These are phyloP conservation scores for Penicillium sp. DNA, from an alignment of 2,329 filamentous ascomycete genomes.

Conservation along the genomic window DNA sequence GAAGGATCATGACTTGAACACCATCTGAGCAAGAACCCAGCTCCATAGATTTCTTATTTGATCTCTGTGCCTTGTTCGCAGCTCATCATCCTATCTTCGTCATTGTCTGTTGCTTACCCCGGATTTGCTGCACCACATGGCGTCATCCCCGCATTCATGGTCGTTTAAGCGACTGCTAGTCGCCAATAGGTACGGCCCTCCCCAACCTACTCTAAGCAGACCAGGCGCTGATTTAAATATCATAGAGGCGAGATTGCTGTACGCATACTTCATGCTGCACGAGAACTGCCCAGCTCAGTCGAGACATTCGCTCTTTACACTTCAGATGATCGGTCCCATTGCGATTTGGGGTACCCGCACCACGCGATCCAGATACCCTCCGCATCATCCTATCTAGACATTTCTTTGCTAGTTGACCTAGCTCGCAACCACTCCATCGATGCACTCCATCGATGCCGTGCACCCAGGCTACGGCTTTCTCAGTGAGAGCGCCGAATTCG, in stretches of 20 bases:
- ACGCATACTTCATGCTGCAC: conserved; percentile 60
- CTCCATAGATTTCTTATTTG: background rate
- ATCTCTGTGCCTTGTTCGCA: background rate
- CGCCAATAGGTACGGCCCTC: conserved; percentile 51
- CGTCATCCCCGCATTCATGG: conserved; percentile 27
- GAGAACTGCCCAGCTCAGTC: conserved; percentile 54
- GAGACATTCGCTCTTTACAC: conserved; percentile 61
- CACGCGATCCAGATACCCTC: conserved; percentile 55
- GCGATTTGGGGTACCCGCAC: conserved; percentile 48
- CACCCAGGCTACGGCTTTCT: conserved; percentile 67
- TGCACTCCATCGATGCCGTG: conserved; percentile 57
- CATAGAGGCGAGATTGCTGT: conserved; percentile 65
- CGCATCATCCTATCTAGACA: conserved; percentile 56
- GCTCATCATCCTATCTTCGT: background rate
- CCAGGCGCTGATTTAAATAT: background rate
- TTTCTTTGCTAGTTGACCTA: conserved; percentile 50
- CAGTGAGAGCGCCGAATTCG: conserved; percentile 57
- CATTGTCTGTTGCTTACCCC: conserved; percentile 6
- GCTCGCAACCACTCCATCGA: conserved; percentile 55
- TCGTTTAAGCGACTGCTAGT: conserved; percentile 55
- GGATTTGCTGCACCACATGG: conserved; percentile 18
- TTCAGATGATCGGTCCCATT: conserved; percentile 57
- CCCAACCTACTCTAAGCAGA: background rate
- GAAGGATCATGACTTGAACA: background rate
- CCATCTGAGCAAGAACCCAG: background rate